These are phyloP conservation scores for Aspergillus transmontanensis DNA, from an alignment of 2,329 filamentous ascomycete species.

Conservation along the genomic window DNA sequence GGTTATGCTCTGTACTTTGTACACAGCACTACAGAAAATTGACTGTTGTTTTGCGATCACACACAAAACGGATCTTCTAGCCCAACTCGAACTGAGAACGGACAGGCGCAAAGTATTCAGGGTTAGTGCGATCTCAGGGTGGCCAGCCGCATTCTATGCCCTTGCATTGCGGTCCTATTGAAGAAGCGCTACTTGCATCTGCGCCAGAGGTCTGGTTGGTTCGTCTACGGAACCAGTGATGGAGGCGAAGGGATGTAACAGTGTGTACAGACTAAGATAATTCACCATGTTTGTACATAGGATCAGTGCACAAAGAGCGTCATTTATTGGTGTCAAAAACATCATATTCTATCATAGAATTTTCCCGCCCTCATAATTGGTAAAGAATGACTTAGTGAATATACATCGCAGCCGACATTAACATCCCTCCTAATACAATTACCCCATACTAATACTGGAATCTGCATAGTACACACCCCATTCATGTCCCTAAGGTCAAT, in stretches of 20 bases:
- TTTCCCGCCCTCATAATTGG: not conserved
- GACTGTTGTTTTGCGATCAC: too few species aligned
- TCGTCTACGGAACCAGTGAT: too few species aligned
- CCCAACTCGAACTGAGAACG: too few species aligned
- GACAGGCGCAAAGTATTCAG: too few species aligned
- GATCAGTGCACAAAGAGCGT: not conserved
- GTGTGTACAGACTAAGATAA: not conserved
- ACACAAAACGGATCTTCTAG: too few species aligned
- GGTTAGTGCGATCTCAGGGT: too few species aligned
- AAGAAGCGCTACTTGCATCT: too few species aligned
- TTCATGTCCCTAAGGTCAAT: not conserved
- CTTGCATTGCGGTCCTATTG: too few species aligned
- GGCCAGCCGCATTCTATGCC: too few species aligned
- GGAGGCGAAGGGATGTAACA: not conserved
- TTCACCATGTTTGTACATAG: not conserved
- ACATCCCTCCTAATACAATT: not conserved
- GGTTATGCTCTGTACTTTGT: too few species aligned
- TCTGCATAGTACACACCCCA: not conserved
- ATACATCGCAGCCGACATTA: not conserved
- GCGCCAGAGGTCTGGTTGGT: too few species aligned
- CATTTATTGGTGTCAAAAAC: not conserved
- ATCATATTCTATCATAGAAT: not conserved
- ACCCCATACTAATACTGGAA: not conserved
- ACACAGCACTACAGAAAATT: too few species aligned
- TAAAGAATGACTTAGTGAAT: not conserved